Evolutionary conservation across 106 monocot species (phyloP), one percentile per base, ranked within the genome.

Genomic region (Apostasia shenzhenica): DNA sequence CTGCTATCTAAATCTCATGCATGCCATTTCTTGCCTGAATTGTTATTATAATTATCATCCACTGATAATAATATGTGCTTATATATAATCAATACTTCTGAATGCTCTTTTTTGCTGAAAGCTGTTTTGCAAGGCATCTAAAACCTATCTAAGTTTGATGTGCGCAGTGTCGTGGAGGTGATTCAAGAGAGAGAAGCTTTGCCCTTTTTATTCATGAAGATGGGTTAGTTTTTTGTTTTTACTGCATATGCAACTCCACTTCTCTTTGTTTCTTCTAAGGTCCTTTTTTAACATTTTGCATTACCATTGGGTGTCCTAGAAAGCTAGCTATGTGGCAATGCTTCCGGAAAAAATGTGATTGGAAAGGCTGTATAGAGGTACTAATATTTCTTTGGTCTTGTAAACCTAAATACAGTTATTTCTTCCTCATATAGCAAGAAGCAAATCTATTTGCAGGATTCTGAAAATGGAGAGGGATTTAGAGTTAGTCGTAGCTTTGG

Each of bases 261-360:
- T 66, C 46, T 52, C 40, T 56, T 49, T 14, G 38, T 8, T 50
- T 65, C 4, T 76, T 58, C 47, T 9, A 37, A 13, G 57, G 53
- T 57, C 9, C 60, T 40, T 47, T 8, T 70, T 66, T 70, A 61
- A 65, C 42, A 59, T 10, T 54, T 54, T 55, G 2, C 55, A 7
- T 69, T 6, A 8, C 14, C 62, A 67, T 8, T 49, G 48, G 3
- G 8, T 66, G 14, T 4, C 61, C 26, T 61, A 74, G 77, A 73
- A 73, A 66, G 13, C 50, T 72, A 38, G 88, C 88, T 41, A 56
- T 72, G 59, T 95, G 95, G 95, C 53, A 44, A 10, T 95, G 95
- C 82, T 82, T 84, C 65, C 88, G 95, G 80, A 80, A 46, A 55
- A 88, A 83, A 71, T 95, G 95, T 77, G 86, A 86, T 43, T 91